Base-by-base conservation (phyloP, 2,329 filamentous ascomycete genomes). In the Emericellopsis cladophorae region DNA sequence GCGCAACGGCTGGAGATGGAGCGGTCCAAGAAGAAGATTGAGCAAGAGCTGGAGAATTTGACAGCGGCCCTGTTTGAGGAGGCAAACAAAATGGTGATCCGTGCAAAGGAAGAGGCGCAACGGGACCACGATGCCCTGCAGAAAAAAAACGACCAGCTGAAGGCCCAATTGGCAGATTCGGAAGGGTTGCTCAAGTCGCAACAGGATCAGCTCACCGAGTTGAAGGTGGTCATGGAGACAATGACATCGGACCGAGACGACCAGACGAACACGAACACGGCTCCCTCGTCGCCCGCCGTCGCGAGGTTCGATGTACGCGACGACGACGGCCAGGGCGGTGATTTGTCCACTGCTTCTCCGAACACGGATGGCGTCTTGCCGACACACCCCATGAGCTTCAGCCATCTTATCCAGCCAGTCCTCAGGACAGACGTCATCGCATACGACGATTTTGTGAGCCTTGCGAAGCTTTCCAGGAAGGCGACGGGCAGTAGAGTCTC, bases 41-140 rank as follows among this genome's bases (percentile, higher is more conserved):
- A 98, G 58, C 80, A 84, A 50, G 92, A 98, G 60, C 66, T 98
- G 36, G 92, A 96, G 62, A 85, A 79, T 40, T 62, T 98, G 47
- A 96, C 92, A 0, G 80, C 87, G 2, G 88, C 87, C 23, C 72
- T 98, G n/a, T 98, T 98, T 47, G 88, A 96, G 56, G 90, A 98
- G 67, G 92, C 92, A 39, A 96, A 98, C 65, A 89, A 84, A 70
- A 96, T 98, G 90, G 92, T 98, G 40, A 85, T 90, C 33, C 57
- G 52, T 14, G 90, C 90, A 31, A 86, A 94, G 54, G 87, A 89
- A 57, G 86, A 95, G 46, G 88, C 92, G 8, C 80, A 88, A 45
- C 79, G 76, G 47, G 87, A 95, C 51, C 82, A 87, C 31, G 88
- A 95, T 49, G 72, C 74, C 5, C 67, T 89, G 34, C 80, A 88